Evolutionary conservation across 768 basidiomycete genomes (phyloP), one percentile per base, ranked within the genome.

Genomic region (Mycena vulgaris): DNA sequence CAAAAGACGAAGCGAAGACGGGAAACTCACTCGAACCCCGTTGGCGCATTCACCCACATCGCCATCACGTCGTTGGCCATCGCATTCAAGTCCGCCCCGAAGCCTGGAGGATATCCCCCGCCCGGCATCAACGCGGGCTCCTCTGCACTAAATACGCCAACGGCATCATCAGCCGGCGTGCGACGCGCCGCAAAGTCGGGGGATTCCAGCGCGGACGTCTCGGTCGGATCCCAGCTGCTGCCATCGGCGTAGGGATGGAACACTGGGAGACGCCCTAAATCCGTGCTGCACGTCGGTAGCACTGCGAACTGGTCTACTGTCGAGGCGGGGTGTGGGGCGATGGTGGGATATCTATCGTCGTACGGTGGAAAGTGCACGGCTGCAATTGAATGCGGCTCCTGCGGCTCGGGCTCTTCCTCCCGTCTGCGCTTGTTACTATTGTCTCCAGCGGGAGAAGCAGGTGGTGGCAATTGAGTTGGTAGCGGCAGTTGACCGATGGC

Each of bases 401-500:
- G n/a, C n/a, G n/a, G n/a, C n/a, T n/a, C 17, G 16, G 28, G n/a
- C 45, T 42, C 19, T 23, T 57, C 42, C 53, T 62, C 30, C 3
- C 60, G 47, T 1, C 17, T 40, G 21, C 59, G 52, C 31, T 66
- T 60, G 16, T 63, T 25, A 19, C 37, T 9, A n/a, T 47, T 53
- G 31, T 4, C 3, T 0, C 17, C 14, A 2, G 10, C 21, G 21
- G 33, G 3, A 27, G 23, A 9, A 45, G 39, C 21, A 16, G 47
- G 13, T 21, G 61, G 45, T 3, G 60, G 25, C 10, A 23, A 23
- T 14, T 35, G 48, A n/a, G 6, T 6, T 0, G 73, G 70, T 1
- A 74, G 63, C 6, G 73, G 70, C 3, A 74, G 3, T 19, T 71
- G 48, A 0, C 70, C 67, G 16, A 71, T 60, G 1, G 59, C 21